These are phyloP conservation scores for Suillus sp. DNA, from an alignment of 768 basidiomycete genomes.

Conservation along the genomic window DNA sequence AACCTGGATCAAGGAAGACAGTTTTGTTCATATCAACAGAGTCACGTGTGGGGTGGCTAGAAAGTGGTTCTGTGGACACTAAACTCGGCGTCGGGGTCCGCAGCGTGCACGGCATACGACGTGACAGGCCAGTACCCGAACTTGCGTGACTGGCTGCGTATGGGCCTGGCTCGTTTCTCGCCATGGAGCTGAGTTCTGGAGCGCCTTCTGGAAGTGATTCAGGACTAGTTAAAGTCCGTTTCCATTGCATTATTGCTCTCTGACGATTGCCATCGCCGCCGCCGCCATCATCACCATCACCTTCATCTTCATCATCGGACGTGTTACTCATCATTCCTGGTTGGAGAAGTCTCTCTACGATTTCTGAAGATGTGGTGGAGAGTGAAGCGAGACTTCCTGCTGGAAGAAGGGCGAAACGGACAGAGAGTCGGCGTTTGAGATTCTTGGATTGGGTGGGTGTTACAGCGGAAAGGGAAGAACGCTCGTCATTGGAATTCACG, in stretches of 20 bases:
- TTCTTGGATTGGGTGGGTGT: slow-evolving; percentile 10
- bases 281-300: slow-evolving; percentile 25
- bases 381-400: slow-evolving; percentile 54
- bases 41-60: slow-evolving; percentile 36
- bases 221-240: slow-evolving; percentile 37
- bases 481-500: slow-evolving; percentile 26
- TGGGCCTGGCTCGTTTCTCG: slow-evolving; percentile 4
- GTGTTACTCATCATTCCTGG: slow-evolving; percentile 41
- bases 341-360: slow-evolving; percentile 48
- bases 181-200: slow-evolving; percentile 36
- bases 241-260: slow-evolving; percentile 28
- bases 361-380: slow-evolving; percentile 45
- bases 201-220: slow-evolving; percentile 32
- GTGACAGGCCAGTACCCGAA: slow-evolving; percentile 26
- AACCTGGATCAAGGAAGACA: slow-evolving; percentile 24
- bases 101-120: slow-evolving; percentile 60
- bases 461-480: slow-evolving; percentile 11
- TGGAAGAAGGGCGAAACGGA: slow-evolving; percentile 32
- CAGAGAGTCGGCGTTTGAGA: slow-evolving; percentile 30
- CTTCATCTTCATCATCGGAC: slow-evolving; percentile 32
- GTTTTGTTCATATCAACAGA: slow-evolving; percentile 30
- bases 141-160: neutral
- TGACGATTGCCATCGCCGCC: slow-evolving; percentile 21
- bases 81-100: slow-evolving; percentile 47
- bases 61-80: slow-evolving; percentile 28